Conservation (phyloP, 192 early-diverging fungal species). For the Gryganskiella cystojenkinii region DNA sequence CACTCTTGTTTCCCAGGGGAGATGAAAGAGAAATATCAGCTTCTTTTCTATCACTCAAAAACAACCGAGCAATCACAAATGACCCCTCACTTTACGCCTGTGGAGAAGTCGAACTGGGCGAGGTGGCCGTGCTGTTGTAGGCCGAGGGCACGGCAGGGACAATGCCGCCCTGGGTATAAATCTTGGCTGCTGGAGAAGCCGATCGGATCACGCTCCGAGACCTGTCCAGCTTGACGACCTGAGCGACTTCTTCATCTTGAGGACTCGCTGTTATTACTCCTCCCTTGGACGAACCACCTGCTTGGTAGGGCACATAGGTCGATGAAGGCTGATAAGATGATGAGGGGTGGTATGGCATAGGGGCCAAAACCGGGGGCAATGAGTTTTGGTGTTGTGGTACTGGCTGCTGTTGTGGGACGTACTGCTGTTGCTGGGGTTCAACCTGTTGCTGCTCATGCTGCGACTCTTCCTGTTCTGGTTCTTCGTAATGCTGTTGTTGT, state of each 20-base stretch:
- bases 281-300: no score
- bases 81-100: no score
- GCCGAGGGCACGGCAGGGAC: conserved; percentile 31
- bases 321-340: conserved; percentile 38
- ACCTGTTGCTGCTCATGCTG: conserved; percentile 4
- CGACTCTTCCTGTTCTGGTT: background rate
- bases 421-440: conserved; percentile 15
- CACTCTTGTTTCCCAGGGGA: no score
- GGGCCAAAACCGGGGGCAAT: conserved; percentile 24
- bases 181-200: conserved; percentile 45
- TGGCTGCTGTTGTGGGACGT: conserved; percentile 13
- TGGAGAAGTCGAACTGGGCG: background rate
- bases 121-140: background rate
- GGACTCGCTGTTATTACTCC: background rate
- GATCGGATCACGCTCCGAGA: conserved; percentile 40
- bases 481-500: conserved; percentile 4
- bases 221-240: conserved; percentile 41
- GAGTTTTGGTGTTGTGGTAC: conserved; percentile 1
- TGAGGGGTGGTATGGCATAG: conserved; percentile 34
- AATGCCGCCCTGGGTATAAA: conserved; percentile 45
- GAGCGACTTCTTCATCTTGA: conserved; percentile 36
- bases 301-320: conserved; percentile 18
- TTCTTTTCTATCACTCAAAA: background rate
- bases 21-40: background rate
- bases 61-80: no score